Percentiles rank a stretch among this genome's conserved stretches.
These are phyloP conservation scores for Aspergillus sojae DNA, from an alignment of 2,329 filamentous ascomycete species.

Conservation along the genomic window DNA sequence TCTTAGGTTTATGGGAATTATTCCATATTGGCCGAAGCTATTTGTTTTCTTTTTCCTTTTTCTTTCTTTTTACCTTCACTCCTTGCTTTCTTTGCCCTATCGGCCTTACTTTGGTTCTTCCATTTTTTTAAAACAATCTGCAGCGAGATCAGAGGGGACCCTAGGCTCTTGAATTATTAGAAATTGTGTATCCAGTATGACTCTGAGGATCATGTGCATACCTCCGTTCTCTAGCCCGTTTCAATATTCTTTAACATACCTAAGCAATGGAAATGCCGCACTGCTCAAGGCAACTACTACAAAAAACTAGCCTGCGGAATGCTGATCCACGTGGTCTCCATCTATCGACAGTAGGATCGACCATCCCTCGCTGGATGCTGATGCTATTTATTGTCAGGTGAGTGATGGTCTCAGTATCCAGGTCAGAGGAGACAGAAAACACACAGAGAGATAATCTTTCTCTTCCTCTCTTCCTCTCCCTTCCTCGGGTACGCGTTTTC, in stretches of 20 bases:
- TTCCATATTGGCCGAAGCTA: neutral
- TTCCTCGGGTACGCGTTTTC: neutral
- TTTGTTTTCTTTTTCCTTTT: neutral
- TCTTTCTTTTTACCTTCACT: neutral
- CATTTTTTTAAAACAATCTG: neutral
- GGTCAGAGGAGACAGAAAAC: neutral
- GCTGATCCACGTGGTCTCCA: neutral
- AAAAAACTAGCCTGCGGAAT: neutral
- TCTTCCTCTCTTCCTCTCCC: neutral
- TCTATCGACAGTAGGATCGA: neutral
- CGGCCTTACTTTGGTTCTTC: neutral
- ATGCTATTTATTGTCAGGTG: neutral
- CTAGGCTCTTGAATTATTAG: neutral
- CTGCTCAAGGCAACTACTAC: neutral
- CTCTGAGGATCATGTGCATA: neutral
- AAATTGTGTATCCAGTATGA: neutral
- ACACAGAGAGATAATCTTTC: neutral
- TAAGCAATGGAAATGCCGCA: neutral
- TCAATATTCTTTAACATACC: neutral
- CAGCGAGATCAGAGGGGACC: neutral
- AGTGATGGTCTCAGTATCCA: neutral
- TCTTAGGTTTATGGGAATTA: neutral
- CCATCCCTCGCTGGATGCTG: slow-evolving; percentile 1
- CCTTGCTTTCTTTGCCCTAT: neutral
- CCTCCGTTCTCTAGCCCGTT: neutral